Percentiles rank a stretch among this genome's conserved stretches.
Evolutionary conservation across 371 early-diverging fungal genomes (phyloP).

Genomic region (Mortierella sp.): DNA sequence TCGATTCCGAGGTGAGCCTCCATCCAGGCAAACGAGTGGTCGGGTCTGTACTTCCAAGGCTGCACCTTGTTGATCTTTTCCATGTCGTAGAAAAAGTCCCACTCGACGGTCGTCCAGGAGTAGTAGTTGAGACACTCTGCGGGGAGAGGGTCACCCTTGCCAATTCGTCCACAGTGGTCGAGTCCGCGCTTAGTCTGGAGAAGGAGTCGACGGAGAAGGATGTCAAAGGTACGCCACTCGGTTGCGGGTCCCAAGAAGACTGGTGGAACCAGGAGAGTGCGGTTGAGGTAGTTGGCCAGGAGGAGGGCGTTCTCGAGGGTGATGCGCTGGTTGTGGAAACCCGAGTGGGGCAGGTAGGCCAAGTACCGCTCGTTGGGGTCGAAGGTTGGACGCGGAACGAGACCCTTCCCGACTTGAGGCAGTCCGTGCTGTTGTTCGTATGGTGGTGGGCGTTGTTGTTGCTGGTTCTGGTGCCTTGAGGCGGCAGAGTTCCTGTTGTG

Average conservation of each 20-base stretch:
- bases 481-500: background rate
- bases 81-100: constrained; percentile 73
- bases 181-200: constrained; percentile 71
- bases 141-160: constrained; percentile 61
- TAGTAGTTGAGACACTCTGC: constrained; percentile 70
- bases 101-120: constrained; percentile 71
- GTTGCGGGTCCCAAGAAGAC: constrained; percentile 74
- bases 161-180: constrained; percentile 64
- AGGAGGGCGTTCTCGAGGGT: constrained; percentile 71
- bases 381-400: constrained; percentile 24
- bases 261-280: constrained; percentile 69
- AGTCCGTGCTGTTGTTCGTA: constrained; percentile 1
- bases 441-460: background rate
- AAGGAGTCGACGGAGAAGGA: constrained; percentile 67
- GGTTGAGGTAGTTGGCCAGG: constrained; percentile 68
- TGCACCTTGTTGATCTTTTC: constrained; percentile 52
- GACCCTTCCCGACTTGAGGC: constrained; percentile 22
- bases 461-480: background rate
- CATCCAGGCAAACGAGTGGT: constrained; percentile 56
- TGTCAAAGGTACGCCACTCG: constrained; percentile 67
- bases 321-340: constrained; percentile 72
- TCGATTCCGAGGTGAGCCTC: constrained; percentile 50
- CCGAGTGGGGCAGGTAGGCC: constrained; percentile 71
- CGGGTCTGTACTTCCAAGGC: constrained; percentile 34
- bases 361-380: constrained; percentile 59